Percentiles rank a stretch among this genome's conserved stretches.
phyloP scores from a whole-genome alignment of 495 filamentous ascomycete species.

The Podospora conica region DNA sequence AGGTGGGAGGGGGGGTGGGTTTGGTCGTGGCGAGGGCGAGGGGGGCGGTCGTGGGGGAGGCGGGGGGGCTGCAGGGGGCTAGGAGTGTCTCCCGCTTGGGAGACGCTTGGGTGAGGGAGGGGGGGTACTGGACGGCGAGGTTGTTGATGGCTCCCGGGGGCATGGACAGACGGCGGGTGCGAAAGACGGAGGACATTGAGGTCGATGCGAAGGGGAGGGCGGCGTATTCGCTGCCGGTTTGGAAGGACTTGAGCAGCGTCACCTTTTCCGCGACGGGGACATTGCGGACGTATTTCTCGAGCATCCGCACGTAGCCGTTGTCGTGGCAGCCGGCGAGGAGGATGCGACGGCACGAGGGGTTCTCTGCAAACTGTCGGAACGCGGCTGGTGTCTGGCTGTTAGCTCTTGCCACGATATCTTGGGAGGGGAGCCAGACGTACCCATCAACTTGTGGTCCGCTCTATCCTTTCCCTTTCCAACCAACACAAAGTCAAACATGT shows the following conservation, averaged over 20 bases:
- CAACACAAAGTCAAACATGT: conserved; percentile 55
- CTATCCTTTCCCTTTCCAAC: conserved; percentile 53
- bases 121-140: neutral
- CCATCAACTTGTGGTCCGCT: conserved; percentile 52
- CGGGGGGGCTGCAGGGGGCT: neutral
- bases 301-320: conserved; percentile 47
- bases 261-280: conserved; percentile 30
- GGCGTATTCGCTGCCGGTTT: conserved; percentile 37
- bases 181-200: conserved; percentile 19
- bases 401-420: neutral
- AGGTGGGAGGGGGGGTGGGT: neutral
- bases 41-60: neutral
- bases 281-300: conserved; percentile 45
- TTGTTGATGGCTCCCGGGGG: neutral
- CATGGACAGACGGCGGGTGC: neutral
- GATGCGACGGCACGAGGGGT: conserved; percentile 53
- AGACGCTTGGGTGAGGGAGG: neutral
- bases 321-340: conserved; percentile 57
- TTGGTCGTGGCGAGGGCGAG: neutral
- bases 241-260: conserved; percentile 45
- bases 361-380: conserved; percentile 49
- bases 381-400: conserved; percentile 34
- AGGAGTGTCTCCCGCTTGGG: neutral
- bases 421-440: no score
- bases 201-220: conserved; percentile 37